phyloP scores from a whole-genome alignment of 768 basidiomycete species.

The Amanita phalloides region DNA sequence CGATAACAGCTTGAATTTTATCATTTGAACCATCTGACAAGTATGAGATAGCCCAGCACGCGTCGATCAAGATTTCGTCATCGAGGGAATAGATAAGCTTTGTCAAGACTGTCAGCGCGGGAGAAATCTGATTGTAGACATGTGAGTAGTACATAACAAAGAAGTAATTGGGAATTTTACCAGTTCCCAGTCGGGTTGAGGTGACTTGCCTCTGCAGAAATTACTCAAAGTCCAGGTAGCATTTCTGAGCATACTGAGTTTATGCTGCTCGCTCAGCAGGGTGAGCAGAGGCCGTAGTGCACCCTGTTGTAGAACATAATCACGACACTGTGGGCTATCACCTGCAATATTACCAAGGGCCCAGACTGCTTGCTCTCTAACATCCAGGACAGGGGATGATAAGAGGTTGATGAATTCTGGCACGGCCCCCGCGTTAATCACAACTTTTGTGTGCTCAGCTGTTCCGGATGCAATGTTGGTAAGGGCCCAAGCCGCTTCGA shows the following conservation, averaged over 20 bases:
- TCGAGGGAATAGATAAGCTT: slow-evolving; percentile 98
- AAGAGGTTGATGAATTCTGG: slow-evolving; percentile 96
- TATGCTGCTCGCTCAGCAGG: slow-evolving; percentile 91
- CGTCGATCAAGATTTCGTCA: slow-evolving; percentile 98
- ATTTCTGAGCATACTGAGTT: slow-evolving; percentile 96
- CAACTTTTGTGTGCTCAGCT: slow-evolving; percentile 96
- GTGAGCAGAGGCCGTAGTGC: slow-evolving; percentile 88
- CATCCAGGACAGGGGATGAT: slow-evolving; percentile 90
- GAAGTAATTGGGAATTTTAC: slow-evolving; percentile 33
- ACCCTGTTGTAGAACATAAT: slow-evolving; percentile 90
- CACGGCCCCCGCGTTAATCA: slow-evolving; percentile 89
- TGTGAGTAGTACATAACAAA: slow-evolving; percentile 8
- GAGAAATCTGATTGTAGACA: slow-evolving; percentile 67
- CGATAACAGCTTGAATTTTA: slow-evolving; percentile 99
- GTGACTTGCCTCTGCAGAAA: slow-evolving; percentile 96
- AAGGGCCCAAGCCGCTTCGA: slow-evolving; percentile 96
- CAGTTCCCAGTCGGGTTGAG: slow-evolving; percentile 96
- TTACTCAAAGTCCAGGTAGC: slow-evolving; percentile 99
- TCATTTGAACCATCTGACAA: slow-evolving; percentile 98
- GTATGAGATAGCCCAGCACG: slow-evolving; percentile 99
- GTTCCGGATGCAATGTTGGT: slow-evolving; percentile 98
- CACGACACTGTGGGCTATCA: slow-evolving; percentile 94
- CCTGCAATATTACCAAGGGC: slow-evolving; percentile 99
- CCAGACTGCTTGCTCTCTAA: slow-evolving; percentile 99
- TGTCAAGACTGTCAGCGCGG: slow-evolving; percentile 91